These are phyloP conservation scores for Pythium scleroteichum DNA, from an alignment of 352 stramenopile genomes.

Conservation along the genomic window DNA sequence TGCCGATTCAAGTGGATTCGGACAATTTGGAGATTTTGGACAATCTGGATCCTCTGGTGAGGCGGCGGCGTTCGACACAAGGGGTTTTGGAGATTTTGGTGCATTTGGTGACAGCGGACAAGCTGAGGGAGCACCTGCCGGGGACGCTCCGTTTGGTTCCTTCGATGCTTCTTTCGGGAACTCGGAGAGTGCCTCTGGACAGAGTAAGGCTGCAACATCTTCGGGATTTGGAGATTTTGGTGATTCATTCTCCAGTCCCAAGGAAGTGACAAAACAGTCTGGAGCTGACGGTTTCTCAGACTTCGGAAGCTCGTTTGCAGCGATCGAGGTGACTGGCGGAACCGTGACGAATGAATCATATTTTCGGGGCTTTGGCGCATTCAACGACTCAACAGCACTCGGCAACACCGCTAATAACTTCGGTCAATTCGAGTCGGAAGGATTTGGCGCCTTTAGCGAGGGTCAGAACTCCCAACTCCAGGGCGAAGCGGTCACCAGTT, in stretches of 20 bases:
- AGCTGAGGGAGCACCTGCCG: background rate
- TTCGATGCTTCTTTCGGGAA: constrained; percentile 1
- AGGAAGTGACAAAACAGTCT: background rate
- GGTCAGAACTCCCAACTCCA: too few relatives aligned
- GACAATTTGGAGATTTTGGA: constrained; percentile 18
- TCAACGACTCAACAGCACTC: too few relatives aligned
- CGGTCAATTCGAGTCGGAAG: too few relatives aligned
- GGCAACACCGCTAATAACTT: too few relatives aligned
- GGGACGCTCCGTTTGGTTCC: constrained; percentile 9
- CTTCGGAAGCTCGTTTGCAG: background rate
- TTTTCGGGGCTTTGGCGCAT: background rate
- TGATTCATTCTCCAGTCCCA: background rate
- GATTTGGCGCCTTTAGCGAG: too few relatives aligned
- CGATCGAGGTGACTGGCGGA: background rate
- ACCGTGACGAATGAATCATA: background rate
- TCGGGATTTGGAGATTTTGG: constrained; percentile 8
- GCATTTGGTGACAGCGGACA: background rate
- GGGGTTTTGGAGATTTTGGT: constrained; percentile 6
- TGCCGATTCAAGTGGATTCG: constrained; percentile 6
- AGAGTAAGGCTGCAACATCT: background rate
- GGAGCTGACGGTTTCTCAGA: background rate
- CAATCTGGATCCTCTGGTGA: background rate
- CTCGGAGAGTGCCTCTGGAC: background rate
- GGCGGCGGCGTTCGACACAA: constrained; percentile 15
- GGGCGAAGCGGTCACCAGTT: too few relatives aligned